A percentile compares a stretch with the other conserved stretches of the same genome.
phyloP scores from a whole-genome alignment of 192 early-diverging fungal genomes.

The Dispira parvispora region DNA sequence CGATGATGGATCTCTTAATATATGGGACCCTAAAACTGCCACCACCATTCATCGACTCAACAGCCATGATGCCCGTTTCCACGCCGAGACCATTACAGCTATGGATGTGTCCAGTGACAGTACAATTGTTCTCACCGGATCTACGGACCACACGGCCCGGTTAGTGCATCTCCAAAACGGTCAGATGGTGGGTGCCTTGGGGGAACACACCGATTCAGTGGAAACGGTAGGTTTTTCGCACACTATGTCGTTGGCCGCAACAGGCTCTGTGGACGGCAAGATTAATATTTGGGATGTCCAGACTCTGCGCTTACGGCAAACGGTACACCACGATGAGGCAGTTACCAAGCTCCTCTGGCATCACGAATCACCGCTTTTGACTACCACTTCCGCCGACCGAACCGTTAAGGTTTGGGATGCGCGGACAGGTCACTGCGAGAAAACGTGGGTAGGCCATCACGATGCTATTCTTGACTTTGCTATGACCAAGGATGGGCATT shows the following conservation, averaged over 20 bases:
- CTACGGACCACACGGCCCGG: conserved; percentile 55
- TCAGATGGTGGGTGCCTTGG: conserved; percentile 21
- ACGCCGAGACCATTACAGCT: conserved; percentile 56
- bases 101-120: conserved; percentile 59
- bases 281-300: conserved; percentile 87
- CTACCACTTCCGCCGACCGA: conserved; percentile 60
- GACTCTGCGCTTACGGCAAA: conserved; percentile 63
- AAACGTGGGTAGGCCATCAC: conserved; percentile 67
- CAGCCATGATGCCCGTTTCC: conserved; percentile 67
- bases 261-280: conserved; percentile 74
- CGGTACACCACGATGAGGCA: conserved; percentile 68
- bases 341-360: conserved; percentile 67
- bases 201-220: conserved; percentile 39
- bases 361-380: conserved; percentile 45
- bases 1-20: conserved; percentile 63
- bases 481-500: conserved; percentile 47
- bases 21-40: conserved; percentile 92
- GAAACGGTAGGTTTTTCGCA: conserved; percentile 75
- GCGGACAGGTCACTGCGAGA: conserved; percentile 64
- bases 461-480: conserved; percentile 75
- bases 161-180: conserved; percentile 64
- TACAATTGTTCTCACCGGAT: conserved; percentile 65
- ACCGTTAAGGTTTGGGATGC: conserved; percentile 83
- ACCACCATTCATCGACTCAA: conserved; percentile 40
- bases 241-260: conserved; percentile 50